Base-by-base conservation (phyloP, 2,329 filamentous ascomycete species). In the Aspergillus neoniger region DNA sequence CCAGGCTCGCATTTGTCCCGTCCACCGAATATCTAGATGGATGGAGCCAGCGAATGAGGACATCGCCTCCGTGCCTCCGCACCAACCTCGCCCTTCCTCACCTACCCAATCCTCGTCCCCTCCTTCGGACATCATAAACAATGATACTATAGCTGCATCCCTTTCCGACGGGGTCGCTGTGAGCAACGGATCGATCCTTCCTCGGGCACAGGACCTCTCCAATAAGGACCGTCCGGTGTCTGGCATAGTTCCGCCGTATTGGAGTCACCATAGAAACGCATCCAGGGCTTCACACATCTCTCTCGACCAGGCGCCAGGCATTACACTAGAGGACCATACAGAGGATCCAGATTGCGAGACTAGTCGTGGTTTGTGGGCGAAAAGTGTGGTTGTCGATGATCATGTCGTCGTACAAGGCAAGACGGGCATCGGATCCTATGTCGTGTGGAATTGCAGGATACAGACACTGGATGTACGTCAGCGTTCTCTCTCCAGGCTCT, bases 381-480 rank as follows among this genome's bases (percentile, higher is more conserved):
- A 81, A 55, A 82, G 82, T 58, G 86, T 88, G 43, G 79, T 81
- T 6, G 85, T 90, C 55, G 82, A 87, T 58, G 85, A 88, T 69
- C 83, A 87, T 76, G 82, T 84, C 36, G 80, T 89, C 64, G 82
- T 89, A 30, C 81, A 82, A 62, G 86, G 85, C 8, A 82, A 79
- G 55, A 79, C 82, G 4, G 84, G 84, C 5, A 79, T 88, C 51
- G 94, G 94, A n/a, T 91, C 93, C 2, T 99, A 98, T 79, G 91
- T 97, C 1, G 92, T 96, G 7, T 99, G 91, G 91, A 95, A 92
- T 72, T 92, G 95, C 70, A 87, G 84, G 51, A 91, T 99, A 48
- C 88, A 95, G 74, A 97, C 92, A 3, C 80, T 98, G 54, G 89
- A 87, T 76, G 92, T 93, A 74, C 74, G 87, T 83, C 25, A 30